A percentile compares a stretch with the other conserved stretches of the same genome.
phyloP scores from a whole-genome alignment of 2,329 filamentous ascomycete genomes.

The Calycina marina region DNA sequence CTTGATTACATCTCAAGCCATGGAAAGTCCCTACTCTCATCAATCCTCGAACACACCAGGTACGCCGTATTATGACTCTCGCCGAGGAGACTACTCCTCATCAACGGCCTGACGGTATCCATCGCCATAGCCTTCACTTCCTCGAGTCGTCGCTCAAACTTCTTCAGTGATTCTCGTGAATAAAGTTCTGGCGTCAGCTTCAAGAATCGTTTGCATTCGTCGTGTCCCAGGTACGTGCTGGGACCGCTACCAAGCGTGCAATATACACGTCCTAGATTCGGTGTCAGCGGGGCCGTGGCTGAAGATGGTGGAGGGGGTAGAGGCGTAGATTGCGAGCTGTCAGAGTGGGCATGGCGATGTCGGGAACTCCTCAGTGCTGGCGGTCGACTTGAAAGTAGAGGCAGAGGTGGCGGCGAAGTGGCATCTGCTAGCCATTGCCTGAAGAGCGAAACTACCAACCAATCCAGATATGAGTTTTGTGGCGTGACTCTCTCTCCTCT shows the following conservation, averaged over 20 bases:
- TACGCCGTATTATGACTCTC: constrained; percentile 46
- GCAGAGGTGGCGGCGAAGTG: constrained; percentile 54
- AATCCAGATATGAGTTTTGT: constrained; percentile 68
- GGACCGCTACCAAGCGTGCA: constrained; percentile 53
- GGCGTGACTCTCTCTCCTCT: constrained; percentile 74
- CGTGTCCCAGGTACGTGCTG: constrained; percentile 58
- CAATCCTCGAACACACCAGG: constrained; percentile 49
- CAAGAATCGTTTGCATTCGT: constrained; percentile 82
- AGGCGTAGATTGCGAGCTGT: constrained; percentile 7
- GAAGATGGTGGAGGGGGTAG: constrained; percentile 18
- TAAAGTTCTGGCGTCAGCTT: constrained; percentile 74
- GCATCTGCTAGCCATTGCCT: constrained; percentile 89
- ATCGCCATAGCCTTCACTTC: constrained; percentile 76
- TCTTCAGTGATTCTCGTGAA: constrained; percentile 67
- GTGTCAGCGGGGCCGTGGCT: constrained; percentile 20
- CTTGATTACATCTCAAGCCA: constrained; percentile 29
- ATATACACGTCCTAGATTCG: constrained; percentile 57
- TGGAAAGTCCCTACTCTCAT: constrained; percentile 41
- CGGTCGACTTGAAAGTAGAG: constrained; percentile 25
- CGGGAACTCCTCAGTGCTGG: constrained; percentile 10
- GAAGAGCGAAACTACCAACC: constrained; percentile 77
- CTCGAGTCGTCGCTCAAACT: constrained; percentile 77
- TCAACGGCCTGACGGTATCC: constrained; percentile 71
- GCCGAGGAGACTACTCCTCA: constrained; percentile 72
- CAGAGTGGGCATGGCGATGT: constrained; percentile 10